These are phyloP conservation scores for Hypomyces rosellus DNA, from an alignment of 2,329 filamentous ascomycete species.

Conservation along the genomic window DNA sequence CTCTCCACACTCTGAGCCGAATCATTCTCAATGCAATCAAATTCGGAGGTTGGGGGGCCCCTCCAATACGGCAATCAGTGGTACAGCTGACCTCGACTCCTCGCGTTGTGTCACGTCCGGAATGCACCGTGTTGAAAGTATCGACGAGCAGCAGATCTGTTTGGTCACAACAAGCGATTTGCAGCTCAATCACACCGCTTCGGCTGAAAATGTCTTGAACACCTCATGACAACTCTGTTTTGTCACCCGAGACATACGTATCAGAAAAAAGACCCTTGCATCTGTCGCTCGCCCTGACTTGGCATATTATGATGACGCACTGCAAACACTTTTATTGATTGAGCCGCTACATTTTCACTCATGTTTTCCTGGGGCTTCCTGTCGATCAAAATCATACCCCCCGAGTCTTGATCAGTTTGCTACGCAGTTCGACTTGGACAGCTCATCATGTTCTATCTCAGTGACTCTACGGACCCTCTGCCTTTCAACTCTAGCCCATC, in stretches of 20 bases:
- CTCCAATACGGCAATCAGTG: not conserved
- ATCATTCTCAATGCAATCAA: not conserved
- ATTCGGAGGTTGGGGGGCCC: not conserved
- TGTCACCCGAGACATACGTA: not conserved
- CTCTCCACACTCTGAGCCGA: not conserved
- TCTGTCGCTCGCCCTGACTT: not conserved
- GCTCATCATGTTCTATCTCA: too few relatives aligned
- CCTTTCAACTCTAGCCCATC: too few relatives aligned
- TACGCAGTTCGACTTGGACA: too few relatives aligned
- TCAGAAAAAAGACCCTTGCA: not conserved
- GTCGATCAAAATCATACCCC: too few relatives aligned
- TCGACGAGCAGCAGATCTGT: not conserved
- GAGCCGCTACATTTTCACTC: too few relatives aligned
- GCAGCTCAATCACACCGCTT: not conserved
- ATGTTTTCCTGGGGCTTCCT: too few relatives aligned
- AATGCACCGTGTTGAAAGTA: not conserved
- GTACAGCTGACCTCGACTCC: not conserved
- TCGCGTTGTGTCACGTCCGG: not conserved
- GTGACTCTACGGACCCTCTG: too few relatives aligned
- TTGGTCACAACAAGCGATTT: conserved; percentile 1
- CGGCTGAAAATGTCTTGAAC: not conserved
- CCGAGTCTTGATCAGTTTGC: too few relatives aligned
- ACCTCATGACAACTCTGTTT: not conserved
- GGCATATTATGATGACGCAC: not conserved
- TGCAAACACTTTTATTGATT: too few relatives aligned